phyloP scores from a whole-genome alignment of 768 basidiomycete species.

The Tylopilus cervinicoccineus region DNA sequence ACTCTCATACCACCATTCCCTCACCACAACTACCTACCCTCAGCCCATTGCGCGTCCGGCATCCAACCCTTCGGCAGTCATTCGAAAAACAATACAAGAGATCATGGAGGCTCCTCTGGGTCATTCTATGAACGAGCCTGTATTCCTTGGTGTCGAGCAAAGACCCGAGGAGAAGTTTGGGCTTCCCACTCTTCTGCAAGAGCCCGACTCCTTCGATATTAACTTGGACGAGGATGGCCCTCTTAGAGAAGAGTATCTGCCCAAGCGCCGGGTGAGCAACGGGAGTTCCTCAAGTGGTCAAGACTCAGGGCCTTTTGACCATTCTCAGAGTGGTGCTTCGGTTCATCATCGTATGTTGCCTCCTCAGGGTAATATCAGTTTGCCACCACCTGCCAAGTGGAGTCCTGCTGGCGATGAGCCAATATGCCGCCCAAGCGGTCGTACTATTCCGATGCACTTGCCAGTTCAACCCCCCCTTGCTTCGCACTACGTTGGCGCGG shows the following conservation, averaged over 20 bases:
- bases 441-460: slow-evolving; percentile 55
- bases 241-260: slow-evolving; percentile 75
- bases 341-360: slow-evolving; percentile 8
- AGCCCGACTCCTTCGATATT: slow-evolving; percentile 59
- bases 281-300: slow-evolving; percentile 7
- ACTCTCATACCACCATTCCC: slow-evolving; percentile 59
- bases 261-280: slow-evolving; percentile 50
- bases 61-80: slow-evolving; percentile 62
- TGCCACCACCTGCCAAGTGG: slow-evolving; percentile 80
- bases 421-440: slow-evolving; percentile 51
- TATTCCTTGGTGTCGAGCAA: slow-evolving; percentile 71
- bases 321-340: slow-evolving; percentile 1
- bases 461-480: slow-evolving; percentile 55
- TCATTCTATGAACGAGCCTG: slow-evolving; percentile 43
- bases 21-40: slow-evolving; percentile 54
- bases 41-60: slow-evolving; percentile 81
- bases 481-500: slow-evolving; percentile 32
- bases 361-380: slow-evolving; percentile 25
- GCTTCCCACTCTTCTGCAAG: slow-evolving; percentile 36
- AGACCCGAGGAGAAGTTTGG: slow-evolving; percentile 51
- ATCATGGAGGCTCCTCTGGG: slow-evolving; percentile 50
- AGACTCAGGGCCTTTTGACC: background rate
- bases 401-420: slow-evolving; percentile 79
- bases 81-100: slow-evolving; percentile 68
- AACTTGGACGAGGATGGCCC: slow-evolving; percentile 84